Percentiles rank a stretch among this genome's conserved stretches.
phyloP scores from a whole-genome alignment of 2,329 filamentous ascomycete genomes.

The Corinectria fuckeliana region DNA sequence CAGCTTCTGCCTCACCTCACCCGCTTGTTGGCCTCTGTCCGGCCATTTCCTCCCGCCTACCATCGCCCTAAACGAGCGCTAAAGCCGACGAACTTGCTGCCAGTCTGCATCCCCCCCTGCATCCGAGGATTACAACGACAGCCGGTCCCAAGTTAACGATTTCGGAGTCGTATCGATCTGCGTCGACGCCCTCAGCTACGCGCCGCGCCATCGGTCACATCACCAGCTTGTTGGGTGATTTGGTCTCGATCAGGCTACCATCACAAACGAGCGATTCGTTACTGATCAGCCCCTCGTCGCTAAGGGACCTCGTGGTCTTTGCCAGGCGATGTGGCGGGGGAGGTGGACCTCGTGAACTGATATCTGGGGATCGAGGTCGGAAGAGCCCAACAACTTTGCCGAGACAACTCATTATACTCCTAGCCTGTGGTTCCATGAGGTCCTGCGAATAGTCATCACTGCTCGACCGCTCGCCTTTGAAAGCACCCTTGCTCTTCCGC shows the following conservation, averaged over 20 bases:
- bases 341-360: constrained; percentile 49
- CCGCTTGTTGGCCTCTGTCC: neutral
- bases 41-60: neutral
- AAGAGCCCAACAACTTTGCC: constrained; percentile 26
- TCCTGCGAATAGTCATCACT: constrained; percentile 14
- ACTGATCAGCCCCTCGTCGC: constrained; percentile 28
- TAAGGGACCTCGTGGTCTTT: constrained; percentile 33
- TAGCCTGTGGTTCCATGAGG: constrained; percentile 7
- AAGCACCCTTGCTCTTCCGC: constrained; percentile 10
- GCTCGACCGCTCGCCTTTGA: constrained; percentile 16
- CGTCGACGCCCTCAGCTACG: neutral
- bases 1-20: neutral
- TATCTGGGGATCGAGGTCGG: constrained; percentile 44
- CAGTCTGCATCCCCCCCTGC: neutral
- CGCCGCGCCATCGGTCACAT: neutral
- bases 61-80: neutral
- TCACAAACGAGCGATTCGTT: constrained; percentile 20
- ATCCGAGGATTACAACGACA: neutral
- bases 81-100: neutral
- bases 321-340: constrained; percentile 54
- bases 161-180: constrained; percentile 22
- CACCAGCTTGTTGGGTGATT: neutral
- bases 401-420: neutral
- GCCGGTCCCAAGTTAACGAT: constrained; percentile 10
- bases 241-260: neutral